Percentiles rank a stretch among this genome's conserved stretches.
These are phyloP conservation scores for Mycena alexandri DNA, from an alignment of 768 basidiomycete genomes.

Conservation along the genomic window DNA sequence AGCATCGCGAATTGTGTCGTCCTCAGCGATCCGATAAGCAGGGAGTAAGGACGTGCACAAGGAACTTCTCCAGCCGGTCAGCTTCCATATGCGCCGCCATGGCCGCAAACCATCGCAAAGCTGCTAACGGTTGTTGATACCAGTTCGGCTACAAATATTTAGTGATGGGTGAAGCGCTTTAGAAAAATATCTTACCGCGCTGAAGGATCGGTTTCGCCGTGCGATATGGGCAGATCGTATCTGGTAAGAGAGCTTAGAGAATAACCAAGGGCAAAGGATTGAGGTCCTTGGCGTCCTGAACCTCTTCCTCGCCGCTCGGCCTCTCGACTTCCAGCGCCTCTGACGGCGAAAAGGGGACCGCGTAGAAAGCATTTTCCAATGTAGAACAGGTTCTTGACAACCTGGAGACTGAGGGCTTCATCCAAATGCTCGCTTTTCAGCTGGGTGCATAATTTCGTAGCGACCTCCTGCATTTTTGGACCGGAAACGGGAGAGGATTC, in stretches of 20 bases:
- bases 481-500: constrained; percentile 64
- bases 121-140: constrained; percentile 83
- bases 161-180: neutral
- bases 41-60: constrained; percentile 89
- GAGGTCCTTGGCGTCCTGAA: constrained; percentile 44
- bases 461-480: constrained; percentile 73
- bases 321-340: constrained; percentile 47
- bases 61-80: constrained; percentile 70
- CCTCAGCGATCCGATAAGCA: constrained; percentile 89
- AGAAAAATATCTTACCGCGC: constrained; percentile 53
- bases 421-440: constrained; percentile 87
- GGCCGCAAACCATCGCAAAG: constrained; percentile 94
- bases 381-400: constrained; percentile 94
- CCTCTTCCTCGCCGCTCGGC: constrained; percentile 45
- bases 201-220: constrained; percentile 66
- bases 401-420: constrained; percentile 78
- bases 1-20: constrained; percentile 83
- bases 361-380: constrained; percentile 88
- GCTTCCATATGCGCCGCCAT: constrained; percentile 82
- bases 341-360: constrained; percentile 48
- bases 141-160: constrained; percentile 73
- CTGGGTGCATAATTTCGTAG: constrained; percentile 80
- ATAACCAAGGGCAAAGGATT: constrained; percentile 91
- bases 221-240: constrained; percentile 81
- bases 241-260: constrained; percentile 94